phyloP scores from a whole-genome alignment of 1,284 basidiomycete species.

The Sporisorium graminicola region DNA sequence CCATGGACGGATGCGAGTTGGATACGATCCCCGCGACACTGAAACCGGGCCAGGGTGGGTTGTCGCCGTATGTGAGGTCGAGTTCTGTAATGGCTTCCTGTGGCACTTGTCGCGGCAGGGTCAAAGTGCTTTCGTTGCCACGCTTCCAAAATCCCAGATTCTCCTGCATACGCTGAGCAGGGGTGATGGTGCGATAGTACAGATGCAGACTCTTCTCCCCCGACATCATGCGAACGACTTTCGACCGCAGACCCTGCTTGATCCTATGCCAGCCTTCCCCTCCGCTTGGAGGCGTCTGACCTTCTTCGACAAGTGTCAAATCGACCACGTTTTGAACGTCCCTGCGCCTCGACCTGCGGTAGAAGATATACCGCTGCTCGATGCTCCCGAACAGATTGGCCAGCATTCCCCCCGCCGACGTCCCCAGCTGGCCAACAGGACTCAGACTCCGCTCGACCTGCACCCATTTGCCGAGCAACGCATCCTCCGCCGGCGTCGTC shows the following conservation, averaged over 20 bases:
- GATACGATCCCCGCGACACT: constrained; percentile 38
- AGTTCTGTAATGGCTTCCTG: constrained; percentile 60
- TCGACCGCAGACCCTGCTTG: constrained; percentile 46
- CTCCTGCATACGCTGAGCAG: constrained; percentile 9
- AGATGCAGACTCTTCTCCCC: constrained; percentile 45
- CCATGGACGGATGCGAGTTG: constrained; percentile 26
- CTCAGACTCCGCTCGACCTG: constrained; percentile 83
- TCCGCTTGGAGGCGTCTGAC: constrained; percentile 27
- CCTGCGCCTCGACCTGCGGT: constrained; percentile 43
- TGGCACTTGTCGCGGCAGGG: no score
- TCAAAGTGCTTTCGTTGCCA: background rate
- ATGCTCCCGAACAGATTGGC: constrained; percentile 42
- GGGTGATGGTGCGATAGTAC: constrained; percentile 44
- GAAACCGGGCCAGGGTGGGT: constrained; percentile 63
- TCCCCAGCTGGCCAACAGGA: constrained; percentile 70
- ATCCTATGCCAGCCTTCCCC: constrained; percentile 55
- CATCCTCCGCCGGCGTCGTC: constrained; percentile 80
- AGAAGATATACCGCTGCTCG: constrained; percentile 60
- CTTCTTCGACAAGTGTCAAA: constrained; percentile 45
- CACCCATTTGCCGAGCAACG: constrained; percentile 87
- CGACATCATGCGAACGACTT: constrained; percentile 29
- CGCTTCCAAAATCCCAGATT: constrained; percentile 21
- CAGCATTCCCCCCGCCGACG: constrained; percentile 22
- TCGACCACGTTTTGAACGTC: constrained; percentile 58
- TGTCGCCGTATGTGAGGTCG: constrained; percentile 61